These are phyloP conservation scores for Dillenia turbinata DNA, from an alignment of 164 flowering plant genomes.

Conservation along the genomic window DNA sequence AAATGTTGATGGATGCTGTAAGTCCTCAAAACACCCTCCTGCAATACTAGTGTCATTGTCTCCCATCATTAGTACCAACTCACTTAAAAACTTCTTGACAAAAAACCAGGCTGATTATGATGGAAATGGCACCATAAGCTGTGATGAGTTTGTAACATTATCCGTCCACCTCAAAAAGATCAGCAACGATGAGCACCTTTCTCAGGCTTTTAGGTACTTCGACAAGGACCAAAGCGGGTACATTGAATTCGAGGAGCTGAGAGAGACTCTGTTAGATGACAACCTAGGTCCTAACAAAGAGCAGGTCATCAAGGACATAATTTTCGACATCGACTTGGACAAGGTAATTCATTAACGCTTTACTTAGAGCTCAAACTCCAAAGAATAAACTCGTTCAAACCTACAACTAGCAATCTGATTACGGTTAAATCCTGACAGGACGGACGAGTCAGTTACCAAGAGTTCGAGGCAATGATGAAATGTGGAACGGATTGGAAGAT, in stretches of 20 bases:
- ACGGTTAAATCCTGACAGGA: slow-evolving; percentile 35
- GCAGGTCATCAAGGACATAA: slow-evolving; percentile 51
- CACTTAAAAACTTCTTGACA: too few relatives aligned
- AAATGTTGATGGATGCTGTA: slow-evolving; percentile 72
- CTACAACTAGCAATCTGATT: not conserved
- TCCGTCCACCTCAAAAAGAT: slow-evolving; percentile 59
- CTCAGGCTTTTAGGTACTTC: slow-evolving; percentile 54
- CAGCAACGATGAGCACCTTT: slow-evolving; percentile 47
- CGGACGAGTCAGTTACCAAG: slow-evolving; percentile 72
- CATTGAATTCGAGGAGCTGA: slow-evolving; percentile 71
- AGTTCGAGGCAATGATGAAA: slow-evolving; percentile 72
- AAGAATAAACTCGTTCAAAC: not conserved
- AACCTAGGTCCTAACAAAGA: slow-evolving; percentile 39
- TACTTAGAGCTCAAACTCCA: not conserved
- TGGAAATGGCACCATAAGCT: slow-evolving; percentile 60
- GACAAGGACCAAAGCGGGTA: slow-evolving; percentile 72
- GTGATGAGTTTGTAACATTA: slow-evolving; percentile 75
- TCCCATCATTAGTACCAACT: not conserved
- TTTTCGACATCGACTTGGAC: slow-evolving; percentile 60
- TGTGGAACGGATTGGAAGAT: slow-evolving; percentile 77
- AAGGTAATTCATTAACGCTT: slow-evolving; percentile 33
- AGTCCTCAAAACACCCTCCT: slow-evolving; percentile 17
- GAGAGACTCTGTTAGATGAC: slow-evolving; percentile 50
- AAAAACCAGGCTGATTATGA: slow-evolving; percentile 54
- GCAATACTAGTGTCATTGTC: not conserved